Conservation (phyloP, 257 asterid genomes). For the Rauvolfia tetraphylla region DNA sequence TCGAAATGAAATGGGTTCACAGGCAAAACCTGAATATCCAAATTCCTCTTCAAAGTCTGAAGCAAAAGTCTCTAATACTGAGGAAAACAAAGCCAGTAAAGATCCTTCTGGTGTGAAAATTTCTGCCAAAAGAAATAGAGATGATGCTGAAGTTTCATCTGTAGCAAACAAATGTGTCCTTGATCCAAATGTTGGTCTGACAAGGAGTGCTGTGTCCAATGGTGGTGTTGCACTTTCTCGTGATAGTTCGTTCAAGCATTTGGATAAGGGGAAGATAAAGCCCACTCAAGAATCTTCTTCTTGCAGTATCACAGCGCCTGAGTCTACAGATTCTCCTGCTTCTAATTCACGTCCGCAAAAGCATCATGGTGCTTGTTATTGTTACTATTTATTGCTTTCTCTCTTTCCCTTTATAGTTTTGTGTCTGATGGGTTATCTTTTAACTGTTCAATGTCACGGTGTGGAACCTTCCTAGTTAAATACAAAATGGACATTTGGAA, state of each 20-base stretch:
- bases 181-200: slow-evolving; percentile 47
- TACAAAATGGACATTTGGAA: slow-evolving; percentile 12
- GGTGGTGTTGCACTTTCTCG: slow-evolving; percentile 46
- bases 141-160: slow-evolving; percentile 71
- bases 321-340: slow-evolving; percentile 39
- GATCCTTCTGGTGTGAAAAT: slow-evolving; percentile 4
- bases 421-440: background rate
- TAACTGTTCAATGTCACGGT: background rate
- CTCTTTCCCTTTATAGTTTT: background rate
- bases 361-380: slow-evolving; percentile 44
- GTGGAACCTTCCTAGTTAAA: background rate
- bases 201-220: slow-evolving; percentile 43
- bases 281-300: slow-evolving; percentile 38
- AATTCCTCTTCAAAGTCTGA: slow-evolving; percentile 20
- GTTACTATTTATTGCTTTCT: slow-evolving; percentile 11
- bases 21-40: slow-evolving; percentile 42
- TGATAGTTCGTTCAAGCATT: slow-evolving; percentile 56
- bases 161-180: slow-evolving; percentile 50
- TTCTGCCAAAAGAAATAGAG: slow-evolving; percentile 57
- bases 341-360: slow-evolving; percentile 24
- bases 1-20: slow-evolving; percentile 26
- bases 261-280: slow-evolving; percentile 50
- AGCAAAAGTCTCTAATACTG: slow-evolving; percentile 35
- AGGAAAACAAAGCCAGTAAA: slow-evolving; percentile 12
- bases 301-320: slow-evolving; percentile 33